Evolutionary conservation across 1,139 yeast genomes (phyloP).

Genomic region (Protomyces inouyei): DNA sequence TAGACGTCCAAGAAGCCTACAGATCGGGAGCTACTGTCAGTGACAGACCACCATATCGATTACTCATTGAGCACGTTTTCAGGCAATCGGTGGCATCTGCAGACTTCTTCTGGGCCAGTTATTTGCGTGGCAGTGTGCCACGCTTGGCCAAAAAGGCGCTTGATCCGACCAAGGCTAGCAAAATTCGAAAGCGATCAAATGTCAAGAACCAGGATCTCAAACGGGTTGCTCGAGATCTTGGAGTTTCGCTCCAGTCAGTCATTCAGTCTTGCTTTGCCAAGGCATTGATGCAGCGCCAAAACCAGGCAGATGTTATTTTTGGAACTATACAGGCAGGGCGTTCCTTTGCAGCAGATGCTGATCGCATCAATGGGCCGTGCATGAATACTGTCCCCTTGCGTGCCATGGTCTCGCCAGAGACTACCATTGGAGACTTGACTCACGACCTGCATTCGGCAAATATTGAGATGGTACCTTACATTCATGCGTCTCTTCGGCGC

Average conservation of each 20-base stretch:
- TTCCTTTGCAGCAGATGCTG: slow-evolving; percentile 29
- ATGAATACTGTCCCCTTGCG: slow-evolving; percentile 33
- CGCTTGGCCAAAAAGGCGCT: background rate
- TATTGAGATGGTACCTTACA: slow-evolving; percentile 22
- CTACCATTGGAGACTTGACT: slow-evolving; percentile 13
- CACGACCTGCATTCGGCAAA: slow-evolving; percentile 18
- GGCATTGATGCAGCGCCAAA: slow-evolving; percentile 27
- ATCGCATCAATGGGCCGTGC: slow-evolving; percentile 32
- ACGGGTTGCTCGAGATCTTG: background rate
- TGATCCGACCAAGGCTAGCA: background rate
- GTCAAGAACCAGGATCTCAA: background rate
- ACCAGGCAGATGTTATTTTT: slow-evolving; percentile 28
- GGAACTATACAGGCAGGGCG: slow-evolving; percentile 34
- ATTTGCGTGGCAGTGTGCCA: background rate
- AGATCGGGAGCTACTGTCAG: background rate
- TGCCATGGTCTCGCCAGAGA: slow-evolving; percentile 6
- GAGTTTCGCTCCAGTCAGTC: slow-evolving; percentile 32
- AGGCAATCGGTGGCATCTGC: background rate
- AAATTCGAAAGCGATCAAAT: background rate
- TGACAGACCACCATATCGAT: slow-evolving; percentile 2
- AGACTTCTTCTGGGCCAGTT: background rate
- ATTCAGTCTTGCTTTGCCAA: slow-evolving; percentile 32
- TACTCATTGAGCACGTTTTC: slow-evolving; percentile 8
- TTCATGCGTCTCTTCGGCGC: slow-evolving; percentile 26
- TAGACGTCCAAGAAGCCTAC: background rate